phyloP scores from a whole-genome alignment of 371 early-diverging fungal genomes.

The Syncephalastrum racemosum region DNA sequence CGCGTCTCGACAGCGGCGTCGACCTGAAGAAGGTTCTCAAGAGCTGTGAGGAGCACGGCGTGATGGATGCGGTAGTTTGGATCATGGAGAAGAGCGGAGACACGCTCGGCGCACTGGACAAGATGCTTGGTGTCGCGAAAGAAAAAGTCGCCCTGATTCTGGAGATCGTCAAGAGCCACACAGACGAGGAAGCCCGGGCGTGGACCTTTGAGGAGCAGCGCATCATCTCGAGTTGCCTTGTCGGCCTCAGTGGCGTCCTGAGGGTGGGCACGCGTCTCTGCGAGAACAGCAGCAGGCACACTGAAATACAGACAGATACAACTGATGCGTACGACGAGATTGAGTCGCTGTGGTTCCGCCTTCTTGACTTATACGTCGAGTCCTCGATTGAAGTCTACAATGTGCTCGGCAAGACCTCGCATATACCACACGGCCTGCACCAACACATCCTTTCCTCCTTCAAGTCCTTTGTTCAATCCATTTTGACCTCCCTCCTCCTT shows the following conservation, averaged over 20 bases:
- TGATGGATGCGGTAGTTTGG: conserved; percentile 78
- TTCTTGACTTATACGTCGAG: conserved; percentile 65
- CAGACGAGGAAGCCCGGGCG: conserved; percentile 10
- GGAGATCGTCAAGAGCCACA: conserved; percentile 38
- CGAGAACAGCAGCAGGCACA: conserved; percentile 48
- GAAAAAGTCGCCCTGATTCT: conserved; percentile 49
- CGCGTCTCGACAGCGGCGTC: conserved; percentile 57
- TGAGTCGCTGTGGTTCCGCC: conserved; percentile 68
- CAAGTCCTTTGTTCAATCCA: conserved; percentile 66
- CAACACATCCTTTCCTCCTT: conserved; percentile 53
- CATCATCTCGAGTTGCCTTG: conserved; percentile 49
- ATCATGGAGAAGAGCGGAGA: conserved; percentile 74
- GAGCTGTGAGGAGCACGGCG: conserved; percentile 58
- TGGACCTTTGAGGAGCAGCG: conserved; percentile 64
- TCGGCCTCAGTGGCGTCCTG: conserved; percentile 59
- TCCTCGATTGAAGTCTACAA: conserved; percentile 42
- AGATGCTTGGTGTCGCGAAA: conserved; percentile 62
- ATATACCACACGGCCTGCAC: conserved; percentile 27
- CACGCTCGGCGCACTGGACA: conserved; percentile 64
- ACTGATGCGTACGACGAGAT: conserved; percentile 38
- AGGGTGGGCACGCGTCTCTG: conserved; percentile 62
- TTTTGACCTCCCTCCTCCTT: conserved; percentile 58
- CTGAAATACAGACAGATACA: conserved; percentile 4
- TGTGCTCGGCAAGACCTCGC: conserved; percentile 12
- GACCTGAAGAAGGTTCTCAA: conserved; percentile 55